Base-by-base conservation (phyloP, 2,329 filamentous ascomycete genomes). In the Colletotrichum sansevieriae region DNA sequence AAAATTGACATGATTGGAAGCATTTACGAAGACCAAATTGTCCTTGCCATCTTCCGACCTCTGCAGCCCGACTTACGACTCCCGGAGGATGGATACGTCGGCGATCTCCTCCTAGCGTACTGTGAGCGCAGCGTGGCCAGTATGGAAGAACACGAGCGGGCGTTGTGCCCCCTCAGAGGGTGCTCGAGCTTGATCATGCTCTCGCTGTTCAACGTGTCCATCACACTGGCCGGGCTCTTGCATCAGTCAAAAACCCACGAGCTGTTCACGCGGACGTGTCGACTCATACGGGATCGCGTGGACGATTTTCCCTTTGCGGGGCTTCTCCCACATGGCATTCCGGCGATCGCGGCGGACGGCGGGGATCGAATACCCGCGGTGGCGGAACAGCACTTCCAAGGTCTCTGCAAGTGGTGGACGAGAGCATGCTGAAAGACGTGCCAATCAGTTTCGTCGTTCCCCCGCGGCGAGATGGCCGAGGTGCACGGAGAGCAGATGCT, bases 51-150 rank as follows among this genome's bases (percentile, higher is more conserved):
- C 12, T 39, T 64, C 10, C 54, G 62, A 2, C 46, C 55, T 4
- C n/a, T 59, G 8, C 18, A 35, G 39, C 33, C 44, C 7, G 46
- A 49, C 6, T 9, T 35, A 3, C 35, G n/a, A 4, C n/a, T 65
- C 1, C 62, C 55, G 1, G 18, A 35, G 8, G 47, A 65, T 29
- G 39, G 33, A 5, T 39, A n/a, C 8, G 56, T 59, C 12, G 39
- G 4, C 29, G 56, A 61, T 12, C 20, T 47, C 10, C 29, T 49
- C 13, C 10, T 55, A 5, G 47, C 49, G n/a, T 55, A 55, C 20
- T 55, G 75, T 72, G 62, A 74, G 71, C 69, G 29, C 9, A 58
- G 29, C 37, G 41, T 59, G 8, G 25, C 12, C n/a, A 47, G 52
- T 37, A 46, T 58, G 20, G 47, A 61, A 22, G 41, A 22, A 18